Evolutionary conservation across 1,139 yeast species (phyloP).

Genomic region (Debaryomyces sp.): DNA sequence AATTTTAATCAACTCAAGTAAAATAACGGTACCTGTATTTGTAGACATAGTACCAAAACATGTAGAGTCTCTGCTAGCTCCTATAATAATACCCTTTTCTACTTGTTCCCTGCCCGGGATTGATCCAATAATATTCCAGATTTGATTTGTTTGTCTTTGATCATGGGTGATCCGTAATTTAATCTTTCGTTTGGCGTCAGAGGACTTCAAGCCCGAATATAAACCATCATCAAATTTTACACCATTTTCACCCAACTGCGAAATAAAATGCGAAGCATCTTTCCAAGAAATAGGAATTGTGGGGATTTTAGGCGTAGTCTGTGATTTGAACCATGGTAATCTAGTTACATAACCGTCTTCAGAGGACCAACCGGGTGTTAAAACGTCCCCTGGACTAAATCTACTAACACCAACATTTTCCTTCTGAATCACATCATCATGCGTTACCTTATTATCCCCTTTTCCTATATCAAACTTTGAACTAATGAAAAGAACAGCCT

Average conservation of each 20-base stretch:
- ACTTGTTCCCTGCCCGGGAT: conserved; percentile 81
- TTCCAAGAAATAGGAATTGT: conserved; percentile 73
- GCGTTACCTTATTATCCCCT: conserved; percentile 37
- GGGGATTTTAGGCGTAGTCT: conserved; percentile 71
- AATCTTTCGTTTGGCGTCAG: conserved; percentile 22
- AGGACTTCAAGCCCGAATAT: conserved; percentile 36
- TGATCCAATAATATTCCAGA: conserved; percentile 81
- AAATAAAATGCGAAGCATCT: conserved; percentile 60
- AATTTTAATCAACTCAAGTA: conserved; percentile 72
- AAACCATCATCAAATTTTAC: conserved; percentile 30
- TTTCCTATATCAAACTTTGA: conserved; percentile 25
- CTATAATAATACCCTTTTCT: conserved; percentile 74
- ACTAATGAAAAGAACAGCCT: conserved; percentile 42
- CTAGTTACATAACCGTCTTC: conserved; percentile 41
- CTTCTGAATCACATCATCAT: conserved; percentile 56
- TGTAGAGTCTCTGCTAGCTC: conserved; percentile 80
- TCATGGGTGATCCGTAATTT: conserved; percentile 49
- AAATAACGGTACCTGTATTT: conserved; percentile 73
- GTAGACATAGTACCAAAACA: conserved; percentile 77
- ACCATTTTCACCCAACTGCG: conserved; percentile 52
- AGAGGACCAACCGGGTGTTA: conserved; percentile 78
- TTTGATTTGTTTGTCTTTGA: conserved; percentile 61
- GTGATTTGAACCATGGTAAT: conserved; percentile 49
- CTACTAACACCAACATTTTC: conserved; percentile 69
- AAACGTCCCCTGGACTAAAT: conserved; percentile 73